Evolutionary conservation across 2,329 filamentous ascomycete species (phyloP).

Genomic region (Sporothrix inflata): DNA sequence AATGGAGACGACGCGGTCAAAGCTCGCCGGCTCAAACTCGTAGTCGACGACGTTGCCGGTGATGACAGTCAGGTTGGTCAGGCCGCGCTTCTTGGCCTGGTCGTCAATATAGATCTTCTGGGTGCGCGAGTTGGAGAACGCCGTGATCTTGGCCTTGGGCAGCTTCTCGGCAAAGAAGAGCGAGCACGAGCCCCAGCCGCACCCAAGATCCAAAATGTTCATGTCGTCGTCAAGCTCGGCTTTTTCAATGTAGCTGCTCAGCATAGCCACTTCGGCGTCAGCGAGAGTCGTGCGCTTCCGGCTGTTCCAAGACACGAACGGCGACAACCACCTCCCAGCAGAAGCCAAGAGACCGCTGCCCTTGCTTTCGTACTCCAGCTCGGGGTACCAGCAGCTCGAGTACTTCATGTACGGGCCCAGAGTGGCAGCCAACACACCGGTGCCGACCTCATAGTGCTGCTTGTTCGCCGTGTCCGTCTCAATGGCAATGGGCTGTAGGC

Average conservation of each 20-base stretch:
- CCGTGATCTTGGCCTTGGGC: conserved; percentile 64
- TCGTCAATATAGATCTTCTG: conserved; percentile 69
- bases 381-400: conserved; percentile 66
- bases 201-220: conserved; percentile 66
- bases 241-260: conserved; percentile 64
- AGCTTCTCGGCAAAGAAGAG: conserved; percentile 68
- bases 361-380: conserved; percentile 11
- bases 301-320: neutral
- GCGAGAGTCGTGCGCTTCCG: conserved; percentile 62
- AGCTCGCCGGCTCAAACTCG: conserved; percentile 61
- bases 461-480: conserved; percentile 67
- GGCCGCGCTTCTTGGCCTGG: conserved; percentile 57
- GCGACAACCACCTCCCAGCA: neutral
- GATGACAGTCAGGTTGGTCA: conserved; percentile 65
- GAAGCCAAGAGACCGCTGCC: neutral
- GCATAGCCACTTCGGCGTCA: conserved; percentile 69
- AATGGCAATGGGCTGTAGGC: conserved; percentile 66
- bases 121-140: conserved; percentile 70
- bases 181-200: conserved; percentile 69
- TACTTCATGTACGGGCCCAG: conserved; percentile 75
- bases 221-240: conserved; percentile 63
- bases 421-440: conserved; percentile 62
- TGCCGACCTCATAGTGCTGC: conserved; percentile 75
- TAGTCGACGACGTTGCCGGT: conserved; percentile 70
- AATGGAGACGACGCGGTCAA: conserved; percentile 69